phyloP scores from a whole-genome alignment of 1,284 basidiomycete genomes.

The Cryptococcus amylolentus region DNA sequence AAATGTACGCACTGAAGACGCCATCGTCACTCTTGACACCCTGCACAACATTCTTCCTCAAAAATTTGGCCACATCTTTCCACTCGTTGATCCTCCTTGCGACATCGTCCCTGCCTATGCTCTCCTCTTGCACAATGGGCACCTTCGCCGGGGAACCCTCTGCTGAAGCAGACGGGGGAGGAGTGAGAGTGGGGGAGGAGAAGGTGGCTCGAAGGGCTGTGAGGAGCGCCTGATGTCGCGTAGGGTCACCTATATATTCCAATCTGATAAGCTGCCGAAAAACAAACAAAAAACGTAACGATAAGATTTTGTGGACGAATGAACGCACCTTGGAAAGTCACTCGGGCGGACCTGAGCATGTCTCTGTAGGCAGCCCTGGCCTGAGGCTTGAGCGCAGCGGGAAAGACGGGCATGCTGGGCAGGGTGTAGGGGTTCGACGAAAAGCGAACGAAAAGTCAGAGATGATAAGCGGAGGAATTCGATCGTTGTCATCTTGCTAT shows the following conservation, averaged over 20 bases:
- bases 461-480: neutral
- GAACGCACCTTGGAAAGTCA: conserved; percentile 42
- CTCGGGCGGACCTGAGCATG: conserved; percentile 39
- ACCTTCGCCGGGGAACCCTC: conserved; percentile 8
- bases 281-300: neutral
- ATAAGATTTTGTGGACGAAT: neutral
- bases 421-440: neutral
- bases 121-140: conserved; percentile 10
- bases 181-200: conserved; percentile 36
- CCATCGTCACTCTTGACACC: conserved; percentile 37
- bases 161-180: conserved; percentile 17
- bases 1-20: conserved; percentile 32
- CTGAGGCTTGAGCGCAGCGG: conserved; percentile 29
- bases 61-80: conserved; percentile 44
- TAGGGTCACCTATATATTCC: conserved; percentile 29
- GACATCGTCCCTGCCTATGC: conserved; percentile 26
- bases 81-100: conserved; percentile 44
- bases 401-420: conserved; percentile 26
- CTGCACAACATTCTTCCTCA: conserved; percentile 48
- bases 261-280: too few relatives aligned
- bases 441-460: neutral
- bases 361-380: conserved; percentile 44
- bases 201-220: conserved; percentile 40
- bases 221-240: conserved; percentile 30
- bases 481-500: neutral